These are phyloP conservation scores for Garcileccinum viscosum DNA, from an alignment of 1,284 basidiomycete species.

Conservation along the genomic window DNA sequence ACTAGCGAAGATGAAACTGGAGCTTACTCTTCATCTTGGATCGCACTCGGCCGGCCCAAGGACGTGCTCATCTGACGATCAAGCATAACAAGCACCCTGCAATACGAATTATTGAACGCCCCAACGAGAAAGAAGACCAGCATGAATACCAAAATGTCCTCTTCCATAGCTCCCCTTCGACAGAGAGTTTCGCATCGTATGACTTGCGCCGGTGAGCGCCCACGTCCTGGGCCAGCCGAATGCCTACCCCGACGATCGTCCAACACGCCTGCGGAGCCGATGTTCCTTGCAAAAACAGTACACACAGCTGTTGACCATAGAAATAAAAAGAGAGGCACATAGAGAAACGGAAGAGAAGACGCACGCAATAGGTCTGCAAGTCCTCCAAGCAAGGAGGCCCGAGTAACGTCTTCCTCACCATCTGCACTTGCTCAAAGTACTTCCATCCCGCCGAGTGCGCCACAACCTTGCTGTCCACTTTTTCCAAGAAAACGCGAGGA, in stretches of 20 bases:
- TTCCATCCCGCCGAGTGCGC: constrained; percentile 75
- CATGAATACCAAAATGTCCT: constrained; percentile 76
- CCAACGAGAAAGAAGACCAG: not conserved
- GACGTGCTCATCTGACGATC: constrained; percentile 72
- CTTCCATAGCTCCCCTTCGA: constrained; percentile 75
- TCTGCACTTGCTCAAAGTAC: constrained; percentile 71
- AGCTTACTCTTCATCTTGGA: constrained; percentile 85
- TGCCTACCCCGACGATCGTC: constrained; percentile 73
- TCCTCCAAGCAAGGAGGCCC: constrained; percentile 62
- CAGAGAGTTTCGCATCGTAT: constrained; percentile 43
- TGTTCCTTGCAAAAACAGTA: constrained; percentile 60
- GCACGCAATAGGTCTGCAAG: constrained; percentile 60
- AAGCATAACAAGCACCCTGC: constrained; percentile 66
- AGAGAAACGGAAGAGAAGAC: constrained; percentile 24
- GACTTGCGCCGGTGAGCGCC: constrained; percentile 67
- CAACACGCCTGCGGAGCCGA: constrained; percentile 75
- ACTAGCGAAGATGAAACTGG: not conserved
- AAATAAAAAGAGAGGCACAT: not conserved
- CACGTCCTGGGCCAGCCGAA: constrained; percentile 72
- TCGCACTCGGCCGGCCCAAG: constrained; percentile 81
- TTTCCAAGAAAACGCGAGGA: constrained; percentile 59
- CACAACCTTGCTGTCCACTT: constrained; percentile 30
- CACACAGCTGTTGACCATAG: constrained; percentile 44
- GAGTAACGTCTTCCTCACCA: constrained; percentile 53
- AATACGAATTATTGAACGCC: not conserved